Conservation (phyloP, 768 basidiomycete genomes). For the Agaricus subrufescens region DNA sequence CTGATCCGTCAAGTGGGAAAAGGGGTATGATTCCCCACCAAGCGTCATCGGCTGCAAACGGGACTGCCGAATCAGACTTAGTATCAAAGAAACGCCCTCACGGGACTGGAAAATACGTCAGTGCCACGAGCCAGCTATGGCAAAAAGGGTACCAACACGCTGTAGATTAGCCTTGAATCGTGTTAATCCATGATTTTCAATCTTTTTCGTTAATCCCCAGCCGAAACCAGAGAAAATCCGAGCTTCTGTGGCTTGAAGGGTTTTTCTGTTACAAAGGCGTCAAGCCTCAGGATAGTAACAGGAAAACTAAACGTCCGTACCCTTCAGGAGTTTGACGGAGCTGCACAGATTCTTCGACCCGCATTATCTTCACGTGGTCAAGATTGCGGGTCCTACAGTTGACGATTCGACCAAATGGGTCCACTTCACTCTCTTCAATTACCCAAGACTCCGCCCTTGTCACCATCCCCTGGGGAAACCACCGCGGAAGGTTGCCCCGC, state of each 20-base stretch:
- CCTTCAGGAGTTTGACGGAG: constrained; percentile 67
- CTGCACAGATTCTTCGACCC: constrained; percentile 78
- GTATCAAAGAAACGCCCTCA: constrained; percentile 81
- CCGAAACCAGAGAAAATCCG: constrained; percentile 86
- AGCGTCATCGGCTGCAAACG: constrained; percentile 58
- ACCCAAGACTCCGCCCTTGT: constrained; percentile 91
- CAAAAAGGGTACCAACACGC: constrained; percentile 44
- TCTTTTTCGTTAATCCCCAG: constrained; percentile 83
- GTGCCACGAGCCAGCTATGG: background rate
- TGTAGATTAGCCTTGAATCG: constrained; percentile 88
- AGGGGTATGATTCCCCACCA: constrained; percentile 25
- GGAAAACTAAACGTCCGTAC: constrained; percentile 34
- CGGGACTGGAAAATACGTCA: constrained; percentile 53
- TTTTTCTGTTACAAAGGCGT: constrained; percentile 46
- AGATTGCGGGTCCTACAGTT: constrained; percentile 83
- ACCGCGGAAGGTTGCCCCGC: constrained; percentile 83
- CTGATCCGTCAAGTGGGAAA: constrained; percentile 8
- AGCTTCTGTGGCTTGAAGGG: constrained; percentile 82
- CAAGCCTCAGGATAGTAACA: background rate
- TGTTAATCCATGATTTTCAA: constrained; percentile 81
- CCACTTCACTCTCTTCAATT: constrained; percentile 91
- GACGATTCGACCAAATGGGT: constrained; percentile 74
- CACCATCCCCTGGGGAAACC: constrained; percentile 83
- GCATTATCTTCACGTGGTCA: constrained; percentile 92
- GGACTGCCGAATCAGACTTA: constrained; percentile 75